Evolutionary conservation across 2,329 filamentous ascomycete species (phyloP), one percentile per base, ranked within the genome.

Genomic region (Lachnellula hyalina): DNA sequence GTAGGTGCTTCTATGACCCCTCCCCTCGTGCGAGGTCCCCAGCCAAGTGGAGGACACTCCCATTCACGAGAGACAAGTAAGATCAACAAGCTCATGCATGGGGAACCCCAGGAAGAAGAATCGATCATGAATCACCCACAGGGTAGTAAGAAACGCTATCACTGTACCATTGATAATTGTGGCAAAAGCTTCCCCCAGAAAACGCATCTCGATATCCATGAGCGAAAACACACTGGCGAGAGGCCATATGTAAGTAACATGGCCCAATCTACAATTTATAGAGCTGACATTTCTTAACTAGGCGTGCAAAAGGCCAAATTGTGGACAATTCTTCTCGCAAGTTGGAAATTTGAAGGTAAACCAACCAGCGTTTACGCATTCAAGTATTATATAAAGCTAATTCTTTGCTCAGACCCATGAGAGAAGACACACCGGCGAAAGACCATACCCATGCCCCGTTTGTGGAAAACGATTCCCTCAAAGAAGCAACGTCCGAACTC

Each of bases 171-270:
- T 40, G 80, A 84, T 7, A 82, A 82, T 41, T 97, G 93, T 71
- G 77, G 79, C 63, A 95, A 94, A 75, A 84, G 81, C 58, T 97
- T 96, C 71, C 84, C 83, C 56, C 93, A 97, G 68, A 96, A 93
- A 73, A 96, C 92, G 1, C 93, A 97, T 65, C 79, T 96, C 11
- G 88, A 94, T 58, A 96, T 95, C 48, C 94, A 99, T 70, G 85
- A 83, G 46, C 82, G 92, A 61, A 86, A 88, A 4, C 94, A 99
- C 71, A 96, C 90, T 2, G 94, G 94, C 15, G 84, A 88, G 52
- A 94, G 91, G 70, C 93, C 93, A 57, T 96, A 93, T 70, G 87
- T 96, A 75, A 77, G 89, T 76, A 11, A 8, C n/a, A 14, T 21
- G 21, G n/a, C 8, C 15, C 17, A 21, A 3, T 23, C 14, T 28